Evolutionary conservation across 306 rosid genomes (phyloP), one percentile per base, ranked within the genome.

Genomic region (Coriaria nepalensis): DNA sequence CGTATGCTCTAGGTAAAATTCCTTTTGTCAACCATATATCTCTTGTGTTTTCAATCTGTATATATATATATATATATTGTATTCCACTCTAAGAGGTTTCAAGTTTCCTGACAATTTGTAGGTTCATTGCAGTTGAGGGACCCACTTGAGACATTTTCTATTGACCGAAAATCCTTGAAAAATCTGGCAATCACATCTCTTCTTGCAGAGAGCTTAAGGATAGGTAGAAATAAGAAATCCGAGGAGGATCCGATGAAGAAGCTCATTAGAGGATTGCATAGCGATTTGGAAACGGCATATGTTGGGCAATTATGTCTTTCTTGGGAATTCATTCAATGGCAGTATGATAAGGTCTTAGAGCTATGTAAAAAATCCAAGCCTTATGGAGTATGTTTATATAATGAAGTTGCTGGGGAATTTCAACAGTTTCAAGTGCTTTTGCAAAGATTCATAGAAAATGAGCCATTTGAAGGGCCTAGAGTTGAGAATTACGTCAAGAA

Each of bases 251-350:
- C 90, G 14, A 48, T 67, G 47, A 37, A 52, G 33, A 78, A 75
- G 52, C 52, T 77, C 57, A 72, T 73, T 11, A 66, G 68, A 61
- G 94, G 82, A 60, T 55, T 85, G 41, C 67, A 79, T 12, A 63
- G 74, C 59, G 94, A 92, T 46, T 62, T 92, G 59, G 98, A 92
- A 67, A 61, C 75, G 62, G 93, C 85, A 5, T 92, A 92, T 63
- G 94, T 92, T 8, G 98, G 96, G 2, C 98, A 92, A 39, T 41
- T 73, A 73, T 92, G 98, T 43, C 98, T 92, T 45, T 85, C 98
- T 2, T 92, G 98, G 98, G 98, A 92, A 45, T 73, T 92, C 41
- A 73, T 92, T 10, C 81, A 76, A 43, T 92, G 98, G 98, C 96
- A 77, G 41, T 82, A 79, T 60, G 76, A 51, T 40, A 82, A 92